These are phyloP conservation scores for Ogataea siamensis DNA, from an alignment of 805 yeast genomes.

Conservation along the genomic window DNA sequence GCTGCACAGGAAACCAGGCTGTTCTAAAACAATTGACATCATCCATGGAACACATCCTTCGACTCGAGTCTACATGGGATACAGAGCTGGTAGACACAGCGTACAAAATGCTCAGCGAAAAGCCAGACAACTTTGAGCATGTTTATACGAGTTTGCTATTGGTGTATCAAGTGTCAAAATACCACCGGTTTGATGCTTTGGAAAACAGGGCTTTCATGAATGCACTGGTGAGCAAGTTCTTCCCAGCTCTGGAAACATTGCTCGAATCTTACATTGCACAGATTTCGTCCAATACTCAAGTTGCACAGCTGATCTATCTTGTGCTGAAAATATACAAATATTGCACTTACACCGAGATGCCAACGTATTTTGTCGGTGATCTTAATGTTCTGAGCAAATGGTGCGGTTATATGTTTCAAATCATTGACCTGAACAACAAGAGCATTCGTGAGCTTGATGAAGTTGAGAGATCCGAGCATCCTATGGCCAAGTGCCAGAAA, in stretches of 20 bases:
- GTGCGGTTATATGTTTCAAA: constrained; percentile 67
- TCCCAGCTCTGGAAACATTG: constrained; percentile 61
- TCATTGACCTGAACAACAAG: constrained; percentile 48
- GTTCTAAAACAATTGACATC: constrained; percentile 57
- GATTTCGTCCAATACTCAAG: constrained; percentile 31
- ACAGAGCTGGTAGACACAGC: constrained; percentile 49
- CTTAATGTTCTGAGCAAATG: constrained; percentile 52
- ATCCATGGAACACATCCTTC: constrained; percentile 53
- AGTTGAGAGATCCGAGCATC: constrained; percentile 45
- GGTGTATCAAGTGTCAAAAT: constrained; percentile 65
- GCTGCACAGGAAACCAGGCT: constrained; percentile 38
- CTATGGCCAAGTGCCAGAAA: constrained; percentile 68
- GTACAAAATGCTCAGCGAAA: constrained; percentile 41
- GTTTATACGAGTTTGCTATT: constrained; percentile 68
- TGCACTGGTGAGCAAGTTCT: constrained; percentile 50
- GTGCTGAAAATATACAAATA: constrained; percentile 77
- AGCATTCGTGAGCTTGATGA: constrained; percentile 44
- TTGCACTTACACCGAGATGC: constrained; percentile 69
- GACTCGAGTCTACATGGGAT: constrained; percentile 48
- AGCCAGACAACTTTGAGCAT: constrained; percentile 39
- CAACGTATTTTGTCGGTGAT: constrained; percentile 52
- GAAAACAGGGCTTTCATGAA: constrained; percentile 50
- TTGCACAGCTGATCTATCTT: constrained; percentile 67
- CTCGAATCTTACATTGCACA: constrained; percentile 46
- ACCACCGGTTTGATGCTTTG: constrained; percentile 68